Percentiles rank a stretch among this genome's conserved stretches.
Conservation (phyloP, 176 grass and related monocot species). For the Triticum dicoccoides region DNA sequence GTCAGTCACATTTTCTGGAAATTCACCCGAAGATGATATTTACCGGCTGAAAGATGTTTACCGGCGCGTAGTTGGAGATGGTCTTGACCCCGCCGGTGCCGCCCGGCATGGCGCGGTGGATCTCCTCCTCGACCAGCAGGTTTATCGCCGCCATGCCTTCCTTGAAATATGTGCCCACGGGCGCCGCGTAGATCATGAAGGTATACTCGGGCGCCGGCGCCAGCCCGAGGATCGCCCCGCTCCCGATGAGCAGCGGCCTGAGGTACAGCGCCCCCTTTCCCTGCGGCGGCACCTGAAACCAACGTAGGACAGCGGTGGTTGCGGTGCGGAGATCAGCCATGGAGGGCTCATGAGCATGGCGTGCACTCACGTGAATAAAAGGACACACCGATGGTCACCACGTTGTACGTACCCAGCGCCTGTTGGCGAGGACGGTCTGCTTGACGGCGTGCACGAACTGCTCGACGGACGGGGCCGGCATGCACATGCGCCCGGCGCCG, state of each 20-base stretch:
- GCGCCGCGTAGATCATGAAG: slow-evolving; percentile 75
- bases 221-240: slow-evolving; percentile 63
- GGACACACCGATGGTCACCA: background rate
- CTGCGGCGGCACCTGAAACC: slow-evolving; percentile 71
- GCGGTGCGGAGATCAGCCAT: background rate
- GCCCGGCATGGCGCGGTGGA: slow-evolving; percentile 78
- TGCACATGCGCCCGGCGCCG: slow-evolving; percentile 94
- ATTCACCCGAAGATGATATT: background rate
- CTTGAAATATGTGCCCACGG: slow-evolving; percentile 93
- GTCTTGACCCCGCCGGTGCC: slow-evolving; percentile 86
- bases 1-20: background rate
- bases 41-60: background rate
- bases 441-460: slow-evolving; percentile 84
- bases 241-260: slow-evolving; percentile 86
- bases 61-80: slow-evolving; percentile 94
- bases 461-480: slow-evolving; percentile 70
- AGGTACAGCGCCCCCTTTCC: slow-evolving; percentile 86
- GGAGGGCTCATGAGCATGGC: background rate
- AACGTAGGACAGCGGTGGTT: background rate
- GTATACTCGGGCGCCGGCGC: slow-evolving; percentile 90
- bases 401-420: slow-evolving; percentile 55
- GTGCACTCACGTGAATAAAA: background rate
- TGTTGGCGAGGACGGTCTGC: slow-evolving; percentile 85
- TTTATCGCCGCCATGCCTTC: slow-evolving; percentile 72
- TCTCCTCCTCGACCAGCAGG: slow-evolving; percentile 50